Conservation (phyloP, 129 eudicot genomes). For the Tagetes patula region DNA sequence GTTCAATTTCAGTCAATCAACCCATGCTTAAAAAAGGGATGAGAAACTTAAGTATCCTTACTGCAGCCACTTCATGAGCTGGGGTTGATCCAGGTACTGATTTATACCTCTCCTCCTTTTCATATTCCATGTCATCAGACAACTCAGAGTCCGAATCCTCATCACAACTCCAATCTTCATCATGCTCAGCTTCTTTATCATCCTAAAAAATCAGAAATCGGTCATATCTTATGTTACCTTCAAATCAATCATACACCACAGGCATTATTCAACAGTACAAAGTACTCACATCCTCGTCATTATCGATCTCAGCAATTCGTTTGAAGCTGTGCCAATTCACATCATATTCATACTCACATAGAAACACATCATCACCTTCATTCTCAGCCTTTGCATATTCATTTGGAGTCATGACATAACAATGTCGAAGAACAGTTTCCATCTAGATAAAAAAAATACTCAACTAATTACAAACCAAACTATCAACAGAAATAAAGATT, state of each 20-base stretch:
- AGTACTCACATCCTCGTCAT: constrained; percentile 56
- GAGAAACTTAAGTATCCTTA: constrained; percentile 38
- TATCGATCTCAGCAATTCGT: constrained; percentile 73
- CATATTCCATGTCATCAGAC: constrained; percentile 66
- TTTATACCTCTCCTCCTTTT: constrained; percentile 49
- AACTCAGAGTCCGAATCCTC: constrained; percentile 55
- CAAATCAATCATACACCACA: neutral
- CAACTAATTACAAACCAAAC: neutral
- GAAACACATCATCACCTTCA: constrained; percentile 93
- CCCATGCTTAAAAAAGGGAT: neutral
- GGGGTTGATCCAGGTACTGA: constrained; percentile 42
- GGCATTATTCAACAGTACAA: neutral
- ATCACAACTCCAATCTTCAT: constrained; percentile 64
- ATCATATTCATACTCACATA: constrained; percentile 94
- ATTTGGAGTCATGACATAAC: constrained; percentile 75
- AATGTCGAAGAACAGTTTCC: constrained; percentile 87
- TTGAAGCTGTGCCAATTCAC: constrained; percentile 80
- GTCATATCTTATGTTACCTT: constrained; percentile 6
- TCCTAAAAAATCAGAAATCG: constrained; percentile 49
- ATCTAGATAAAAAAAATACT: constrained; percentile 42
- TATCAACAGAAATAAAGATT: neutral
- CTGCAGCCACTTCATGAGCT: constrained; percentile 77
- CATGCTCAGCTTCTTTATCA: constrained; percentile 60
- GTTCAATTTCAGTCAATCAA: constrained; percentile 11
- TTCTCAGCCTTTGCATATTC: constrained; percentile 67